A percentile compares a stretch with the other conserved stretches of the same genome.
These are phyloP conservation scores for Avicennia marina DNA, from an alignment of 257 asterid species.

Conservation along the genomic window DNA sequence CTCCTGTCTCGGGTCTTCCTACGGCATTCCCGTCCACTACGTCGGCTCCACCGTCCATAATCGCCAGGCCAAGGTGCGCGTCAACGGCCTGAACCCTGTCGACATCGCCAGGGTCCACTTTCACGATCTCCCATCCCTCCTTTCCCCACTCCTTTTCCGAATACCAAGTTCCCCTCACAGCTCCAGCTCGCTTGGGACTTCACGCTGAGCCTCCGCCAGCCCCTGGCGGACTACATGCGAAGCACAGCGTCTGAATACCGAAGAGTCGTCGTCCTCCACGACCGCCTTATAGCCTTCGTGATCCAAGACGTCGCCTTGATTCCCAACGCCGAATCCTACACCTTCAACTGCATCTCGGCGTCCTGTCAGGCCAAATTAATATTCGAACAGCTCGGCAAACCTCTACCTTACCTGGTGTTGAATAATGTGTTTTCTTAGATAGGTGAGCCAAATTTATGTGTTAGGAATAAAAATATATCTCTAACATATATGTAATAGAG, in stretches of 20 bases:
- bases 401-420: conserved; percentile 20
- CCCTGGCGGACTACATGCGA: conserved; percentile 15
- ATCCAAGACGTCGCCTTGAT: conserved; percentile 43
- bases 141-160: conserved; percentile 31
- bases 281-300: conserved; percentile 29
- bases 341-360: conserved; percentile 37
- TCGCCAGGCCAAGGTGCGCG: conserved; percentile 41
- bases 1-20: conserved; percentile 30
- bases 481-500: too few species aligned
- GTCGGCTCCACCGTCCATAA: conserved; percentile 36
- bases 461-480: too few species aligned
- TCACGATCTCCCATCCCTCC: conserved; percentile 40
- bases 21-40: conserved; percentile 30
- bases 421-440: too few species aligned
- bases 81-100: conserved; percentile 20
- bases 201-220: conserved; percentile 22
- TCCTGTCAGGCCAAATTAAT: conserved; percentile 11
- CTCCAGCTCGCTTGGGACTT: conserved; percentile 30
- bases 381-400: conserved; percentile 11
- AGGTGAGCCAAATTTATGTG: too few species aligned
- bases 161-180: conserved; percentile 42
- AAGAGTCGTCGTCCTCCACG: conserved; percentile 39
- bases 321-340: conserved; percentile 51
- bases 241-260: conserved; percentile 15
- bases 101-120: conserved; percentile 30